Evolutionary conservation across 75 land plant species (phyloP), one percentile per base, ranked within the genome.

Genomic region (Cryptomeria japonica): DNA sequence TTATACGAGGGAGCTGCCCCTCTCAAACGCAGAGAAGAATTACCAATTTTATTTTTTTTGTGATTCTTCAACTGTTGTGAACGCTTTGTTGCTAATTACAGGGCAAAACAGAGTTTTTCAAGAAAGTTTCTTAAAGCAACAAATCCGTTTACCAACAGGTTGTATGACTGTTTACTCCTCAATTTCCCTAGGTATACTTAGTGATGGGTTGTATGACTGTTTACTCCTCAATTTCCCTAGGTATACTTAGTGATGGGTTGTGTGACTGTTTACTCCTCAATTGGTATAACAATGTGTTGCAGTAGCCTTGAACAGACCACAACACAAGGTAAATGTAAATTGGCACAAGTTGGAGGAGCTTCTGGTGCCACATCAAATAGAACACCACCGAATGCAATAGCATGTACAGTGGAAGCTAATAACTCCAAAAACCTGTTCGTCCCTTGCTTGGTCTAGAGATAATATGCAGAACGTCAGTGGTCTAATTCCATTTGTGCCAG

Each of bases 321-420:
- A 91, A 32, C 92, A 91, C 86, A 91, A 91, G 84, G 83, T 91
- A 22, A 88, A 84, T 64, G 92, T 91, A 86, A 88, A 87, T 55
- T 87, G 36, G 88, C 88, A 80, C 86, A 86, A 18, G 68, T 91
- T 82, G 92, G 92, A 31, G 92, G 92, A 44, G 92, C 90, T 13
- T 91, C 88, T 86, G 92, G 90, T 49, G 86, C 92, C 10, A 91
- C 88, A 46, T 85, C 88, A 22, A 91, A 91, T 78, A 84, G 92
- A 32, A 53, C 90, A 55, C 32, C 84, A 72, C 32, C 78, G 15
- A 64, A 85, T 70, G 92, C 92, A 22, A 88, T 91, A 90, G 92
- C 92, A 8, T 91, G 92, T 91, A 88, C 92, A 37, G 84, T 86
- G 34, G 92, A 90, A 42, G 92, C 92, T 85, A 90, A 91, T 84